Evolutionary conservation across 75 land plant species (phyloP).

Genomic region (Cryptomeria japonica): DNA sequence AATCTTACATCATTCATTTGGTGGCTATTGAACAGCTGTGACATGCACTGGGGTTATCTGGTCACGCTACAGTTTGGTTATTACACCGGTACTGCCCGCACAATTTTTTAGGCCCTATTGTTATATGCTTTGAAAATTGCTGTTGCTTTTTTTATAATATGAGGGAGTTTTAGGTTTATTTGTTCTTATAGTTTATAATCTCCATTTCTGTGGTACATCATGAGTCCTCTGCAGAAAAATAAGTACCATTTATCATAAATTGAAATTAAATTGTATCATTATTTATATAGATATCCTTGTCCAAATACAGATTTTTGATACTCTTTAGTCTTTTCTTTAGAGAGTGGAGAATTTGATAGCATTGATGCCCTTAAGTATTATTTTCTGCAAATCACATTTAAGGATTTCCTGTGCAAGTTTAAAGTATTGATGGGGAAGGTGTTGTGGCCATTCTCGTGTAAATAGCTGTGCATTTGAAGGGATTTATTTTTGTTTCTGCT

Average conservation of each 20-base stretch:
- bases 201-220: constrained; percentile 6
- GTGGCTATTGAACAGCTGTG: constrained; percentile 61
- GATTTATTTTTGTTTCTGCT: background rate
- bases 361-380: background rate
- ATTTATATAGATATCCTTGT: background rate
- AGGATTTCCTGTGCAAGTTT: background rate
- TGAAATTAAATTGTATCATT: background rate
- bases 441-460: background rate
- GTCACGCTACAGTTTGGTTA: constrained; percentile 93
- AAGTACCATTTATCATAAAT: background rate
- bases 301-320: background rate
- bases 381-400: background rate
- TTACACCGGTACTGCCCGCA: constrained; percentile 72
- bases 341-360: background rate
- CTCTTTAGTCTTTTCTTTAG: background rate
- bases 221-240: background rate
- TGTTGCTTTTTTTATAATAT: background rate
- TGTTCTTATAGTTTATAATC: background rate
- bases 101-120: background rate
- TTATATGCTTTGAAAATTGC: background rate
- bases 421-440: background rate
- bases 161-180: background rate
- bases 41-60: constrained; percentile 85
- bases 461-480: background rate
- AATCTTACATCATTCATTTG: background rate